Conservation (phyloP, 2,329 filamentous ascomycete genomes). For the Monilinia fructicola region DNA sequence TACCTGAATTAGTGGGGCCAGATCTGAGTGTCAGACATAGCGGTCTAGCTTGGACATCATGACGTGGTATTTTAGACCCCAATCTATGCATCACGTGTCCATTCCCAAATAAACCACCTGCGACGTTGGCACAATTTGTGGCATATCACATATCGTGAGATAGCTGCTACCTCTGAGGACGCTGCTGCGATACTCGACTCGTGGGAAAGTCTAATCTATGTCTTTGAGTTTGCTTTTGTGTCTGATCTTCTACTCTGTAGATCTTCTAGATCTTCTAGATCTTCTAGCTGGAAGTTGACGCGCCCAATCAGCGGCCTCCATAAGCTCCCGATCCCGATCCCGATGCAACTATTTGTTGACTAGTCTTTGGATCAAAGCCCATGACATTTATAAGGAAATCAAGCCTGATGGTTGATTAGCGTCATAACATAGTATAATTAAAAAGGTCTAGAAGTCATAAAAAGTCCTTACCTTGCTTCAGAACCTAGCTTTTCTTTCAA, state of each 20-base stretch:
- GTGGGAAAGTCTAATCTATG: background rate
- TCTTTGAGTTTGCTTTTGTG: background rate
- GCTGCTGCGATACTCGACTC: background rate
- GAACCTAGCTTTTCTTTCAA: conserved; percentile 66
- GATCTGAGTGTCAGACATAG: background rate
- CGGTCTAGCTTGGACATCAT: conserved; percentile 4
- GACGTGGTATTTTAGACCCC: background rate
- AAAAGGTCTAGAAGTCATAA: conserved; percentile 20
- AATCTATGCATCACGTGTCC: conserved; percentile 1
- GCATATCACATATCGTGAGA: background rate
- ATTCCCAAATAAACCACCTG: background rate
- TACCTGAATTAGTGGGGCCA: conserved; percentile 5
- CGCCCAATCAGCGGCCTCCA: conserved; percentile 28
- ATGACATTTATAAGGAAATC: conserved; percentile 65
- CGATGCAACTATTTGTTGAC: conserved; percentile 33
- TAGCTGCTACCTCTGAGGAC: background rate
- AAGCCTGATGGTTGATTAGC: conserved; percentile 47
- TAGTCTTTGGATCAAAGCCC: conserved; percentile 43
- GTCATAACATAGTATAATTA: conserved; percentile 8
- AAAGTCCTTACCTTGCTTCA: conserved; percentile 70
- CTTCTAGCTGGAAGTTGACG: conserved; percentile 1
- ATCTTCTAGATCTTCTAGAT: no score
- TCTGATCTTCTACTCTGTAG: no score
- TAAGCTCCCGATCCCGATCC: conserved; percentile 26
- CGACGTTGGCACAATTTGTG: background rate